Base-by-base conservation (phyloP, 1,284 basidiomycete genomes). In the Cutaneotrichosporon cavernicola region DNA sequence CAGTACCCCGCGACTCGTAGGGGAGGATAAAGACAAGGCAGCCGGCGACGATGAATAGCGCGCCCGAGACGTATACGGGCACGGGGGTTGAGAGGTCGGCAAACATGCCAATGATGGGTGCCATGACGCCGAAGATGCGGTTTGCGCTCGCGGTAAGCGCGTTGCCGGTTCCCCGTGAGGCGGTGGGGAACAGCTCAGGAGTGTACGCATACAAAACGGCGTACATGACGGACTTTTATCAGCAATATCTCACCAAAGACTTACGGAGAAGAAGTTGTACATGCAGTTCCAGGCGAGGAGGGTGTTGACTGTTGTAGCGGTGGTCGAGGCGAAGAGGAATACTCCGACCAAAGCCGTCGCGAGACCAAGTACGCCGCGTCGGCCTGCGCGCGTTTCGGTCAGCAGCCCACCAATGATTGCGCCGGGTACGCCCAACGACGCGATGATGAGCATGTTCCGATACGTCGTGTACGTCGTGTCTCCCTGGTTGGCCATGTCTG, bases 1-100 rank as follows among this genome's bases (percentile, higher is more conserved):
- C 85, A 70, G 84, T 88, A 2, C 88, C 89, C 34, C 86, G 81
- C 16, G 88, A 86, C 71, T 90, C 88, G 72, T 86, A 89, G 0
- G 90, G 89, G n/a, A 91, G 75, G 31, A 89, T 70, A 57, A 90
- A 72, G 38, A 87, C 85, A 40, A 90, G 73, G n/a, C 84, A 63
- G 0, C 88, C 87, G 0, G 87, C 82, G 2, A 83, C 79, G 34
- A 91, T 76, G 73, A 90, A 87, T 63, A 90, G 77, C 16, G 40
- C 40, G 11, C 40, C 40, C 9, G 40, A 43, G 40, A 43, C 40
- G 73, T 86, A 91, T 38, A 91, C 88, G 11, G 90, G 90, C 2
- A 86, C 86, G 0, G 86, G 78, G 2, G 87, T 88, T 22, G 64
- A 40, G 21, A 71, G 56, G 64, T 70, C 67, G 36, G 62, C 73